Base-by-base conservation (phyloP, 2,329 filamentous ascomycete species). In the Monilinia fructicola region DNA sequence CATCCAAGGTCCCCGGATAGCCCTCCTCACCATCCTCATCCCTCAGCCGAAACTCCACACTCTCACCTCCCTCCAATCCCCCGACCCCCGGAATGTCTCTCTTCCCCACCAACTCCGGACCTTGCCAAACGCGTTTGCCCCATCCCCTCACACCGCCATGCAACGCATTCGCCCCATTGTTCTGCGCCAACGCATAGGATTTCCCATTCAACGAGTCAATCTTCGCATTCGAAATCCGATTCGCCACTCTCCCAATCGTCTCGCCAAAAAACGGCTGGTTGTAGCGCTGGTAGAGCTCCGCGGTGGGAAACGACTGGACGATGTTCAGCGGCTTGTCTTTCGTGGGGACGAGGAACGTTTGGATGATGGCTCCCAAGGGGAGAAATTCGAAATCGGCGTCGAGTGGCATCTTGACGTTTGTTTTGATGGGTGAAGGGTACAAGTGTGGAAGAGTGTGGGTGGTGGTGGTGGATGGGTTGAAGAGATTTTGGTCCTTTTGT, bases 201-300 rank as follows among this genome's bases (percentile, higher is more conserved):
- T 86, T 84, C 18, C 83, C 83, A 78, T 97, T 97, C 73, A 97
- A 79, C 62, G 82, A 83, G 71, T 88, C 80, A 76, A 97, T 87
- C 71, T 86, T 83, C 35, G 88, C 92, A 74, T 84, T 82, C 66
- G 86, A 85, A 76, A 97, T 87, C 67, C 94, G 89, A 81, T 98
- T 98, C 69, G 93, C 87, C 26, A 88, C 82, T 64, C 87, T 91
- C 65, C 95, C 95, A 77, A 98, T 97, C 54, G 92, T 98, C 77
- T 94, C 93, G 70, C 95, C 94, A 76, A 97, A 98, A 81, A 88
- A 93, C 1, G 91, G 88, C 14, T 79, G 81, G 80, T 95, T 94
- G 82, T 93, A 81, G 72, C 86, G 80, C 71, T 84, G 84, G 80
- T 97, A 97, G 68, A 89, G 85, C 54, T 90, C 86, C 64, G 90